phyloP scores from a whole-genome alignment of 495 filamentous ascomycete species.

The Penicillium salamii region DNA sequence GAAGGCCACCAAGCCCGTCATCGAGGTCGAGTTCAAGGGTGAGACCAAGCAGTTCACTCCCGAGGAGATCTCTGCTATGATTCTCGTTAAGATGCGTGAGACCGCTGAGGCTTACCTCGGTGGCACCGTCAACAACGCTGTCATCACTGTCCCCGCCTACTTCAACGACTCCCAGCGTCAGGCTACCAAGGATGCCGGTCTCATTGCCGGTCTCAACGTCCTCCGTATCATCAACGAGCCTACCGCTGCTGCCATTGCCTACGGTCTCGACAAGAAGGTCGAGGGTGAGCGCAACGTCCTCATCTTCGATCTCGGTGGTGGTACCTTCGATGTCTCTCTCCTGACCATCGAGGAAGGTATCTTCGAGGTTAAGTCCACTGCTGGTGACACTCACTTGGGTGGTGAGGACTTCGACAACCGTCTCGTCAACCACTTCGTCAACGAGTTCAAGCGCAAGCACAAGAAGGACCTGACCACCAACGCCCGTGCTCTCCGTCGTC shows the following conservation, averaged over 20 bases:
- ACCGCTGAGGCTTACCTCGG: slow-evolving; percentile 86
- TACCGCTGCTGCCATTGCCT: slow-evolving; percentile 93
- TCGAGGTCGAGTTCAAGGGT: slow-evolving; percentile 94
- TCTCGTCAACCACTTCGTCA: slow-evolving; percentile 92
- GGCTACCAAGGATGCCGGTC: slow-evolving; percentile 96
- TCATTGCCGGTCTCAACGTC: slow-evolving; percentile 92
- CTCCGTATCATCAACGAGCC: slow-evolving; percentile 97
- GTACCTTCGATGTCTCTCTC: slow-evolving; percentile 99
- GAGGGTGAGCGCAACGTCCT: slow-evolving; percentile 97
- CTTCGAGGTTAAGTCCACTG: slow-evolving; percentile 98
- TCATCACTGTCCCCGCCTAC: slow-evolving; percentile 95
- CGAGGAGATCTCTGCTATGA: slow-evolving; percentile 80
- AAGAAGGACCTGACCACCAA: slow-evolving; percentile 82
- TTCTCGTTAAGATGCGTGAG: slow-evolving; percentile 92
- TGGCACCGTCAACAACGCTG: slow-evolving; percentile 90
- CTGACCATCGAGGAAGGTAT: slow-evolving; percentile 99
- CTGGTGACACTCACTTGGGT: slow-evolving; percentile 98
- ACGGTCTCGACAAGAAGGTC: slow-evolving; percentile 95
- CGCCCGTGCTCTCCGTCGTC: slow-evolving; percentile 94
- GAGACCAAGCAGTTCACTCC: slow-evolving; percentile 93
- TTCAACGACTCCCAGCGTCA: slow-evolving; percentile 98
- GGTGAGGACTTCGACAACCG: slow-evolving; percentile 99
- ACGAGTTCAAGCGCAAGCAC: slow-evolving; percentile 88
- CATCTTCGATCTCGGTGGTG: slow-evolving; percentile 99
- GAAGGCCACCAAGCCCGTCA: slow-evolving; percentile 82